phyloP scores from a whole-genome alignment of 345 rosid species.

The Eutrema yunnanense region DNA sequence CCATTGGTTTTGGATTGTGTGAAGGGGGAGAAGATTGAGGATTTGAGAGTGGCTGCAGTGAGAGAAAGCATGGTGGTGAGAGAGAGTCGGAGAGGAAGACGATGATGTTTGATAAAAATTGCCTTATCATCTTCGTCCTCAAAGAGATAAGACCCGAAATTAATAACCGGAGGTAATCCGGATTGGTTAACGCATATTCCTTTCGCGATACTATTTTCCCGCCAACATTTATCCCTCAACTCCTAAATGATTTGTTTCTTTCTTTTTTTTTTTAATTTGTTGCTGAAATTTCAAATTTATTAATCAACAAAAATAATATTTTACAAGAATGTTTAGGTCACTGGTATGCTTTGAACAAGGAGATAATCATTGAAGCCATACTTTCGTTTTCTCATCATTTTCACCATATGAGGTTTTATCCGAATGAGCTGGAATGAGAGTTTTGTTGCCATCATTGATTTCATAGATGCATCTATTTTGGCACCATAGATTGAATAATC shows the following conservation, averaged over 20 bases:
- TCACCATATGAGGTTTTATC: neutral
- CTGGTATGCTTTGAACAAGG: neutral
- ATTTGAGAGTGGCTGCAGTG: constrained; percentile 21
- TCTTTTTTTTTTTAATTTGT: neutral
- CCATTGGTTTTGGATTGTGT: constrained; percentile 17
- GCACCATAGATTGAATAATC: no score
- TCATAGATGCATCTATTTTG: no score
- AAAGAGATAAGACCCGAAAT: constrained; percentile 12
- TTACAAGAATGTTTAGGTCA: neutral
- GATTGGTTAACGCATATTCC: constrained; percentile 6
- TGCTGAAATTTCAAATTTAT: neutral
- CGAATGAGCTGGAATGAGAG: no score
- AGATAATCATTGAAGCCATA: neutral
- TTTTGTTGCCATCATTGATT: no score
- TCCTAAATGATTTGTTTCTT: no score
- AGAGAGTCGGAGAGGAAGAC: constrained; percentile 14
- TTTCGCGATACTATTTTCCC: neutral
- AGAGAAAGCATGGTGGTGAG: constrained; percentile 34
- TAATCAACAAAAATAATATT: no score
- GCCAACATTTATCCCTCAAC: neutral
- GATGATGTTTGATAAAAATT: neutral
- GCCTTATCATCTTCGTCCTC: neutral
- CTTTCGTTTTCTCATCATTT: neutral
- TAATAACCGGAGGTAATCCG: constrained; percentile 7
- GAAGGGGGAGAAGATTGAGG: neutral